Conservation (phyloP, 2,329 filamentous ascomycete species). For the Neofusicoccum ribis region DNA sequence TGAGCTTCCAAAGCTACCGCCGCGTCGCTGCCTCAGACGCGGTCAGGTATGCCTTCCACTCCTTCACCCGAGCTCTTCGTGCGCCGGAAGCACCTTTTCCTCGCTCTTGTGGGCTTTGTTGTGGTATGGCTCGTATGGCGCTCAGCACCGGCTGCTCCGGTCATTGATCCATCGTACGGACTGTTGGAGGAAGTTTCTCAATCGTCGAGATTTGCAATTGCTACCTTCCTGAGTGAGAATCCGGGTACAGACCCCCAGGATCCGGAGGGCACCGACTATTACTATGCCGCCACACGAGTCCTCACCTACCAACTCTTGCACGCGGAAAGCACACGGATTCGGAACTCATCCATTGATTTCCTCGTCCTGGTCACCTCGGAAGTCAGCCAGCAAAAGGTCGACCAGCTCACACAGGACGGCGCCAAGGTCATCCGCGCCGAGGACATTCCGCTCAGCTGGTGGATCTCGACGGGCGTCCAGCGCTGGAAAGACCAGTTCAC, state of each 20-base stretch:
- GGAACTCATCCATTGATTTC: slow-evolving; percentile 32
- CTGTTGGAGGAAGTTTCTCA: slow-evolving; percentile 2
- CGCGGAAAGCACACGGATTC: slow-evolving; percentile 27
- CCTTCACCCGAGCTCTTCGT: background rate
- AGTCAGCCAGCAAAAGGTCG: slow-evolving; percentile 32
- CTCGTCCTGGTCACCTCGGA: slow-evolving; percentile 40
- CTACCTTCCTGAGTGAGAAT: slow-evolving; percentile 41
- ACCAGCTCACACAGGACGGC: slow-evolving; percentile 39
- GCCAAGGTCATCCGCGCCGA: slow-evolving; percentile 41
- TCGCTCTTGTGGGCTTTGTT: background rate
- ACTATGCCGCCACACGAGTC: slow-evolving; percentile 32
- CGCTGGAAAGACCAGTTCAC: slow-evolving; percentile 47
- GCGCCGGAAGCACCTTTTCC: background rate
- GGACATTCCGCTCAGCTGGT: slow-evolving; percentile 33
- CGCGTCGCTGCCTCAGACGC: background rate
- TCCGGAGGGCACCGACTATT: slow-evolving; percentile 29
- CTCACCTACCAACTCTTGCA: slow-evolving; percentile 35
- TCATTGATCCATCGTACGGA: slow-evolving; percentile 15
- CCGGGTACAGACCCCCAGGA: slow-evolving; percentile 19
- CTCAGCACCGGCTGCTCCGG: background rate
- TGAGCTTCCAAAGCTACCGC: background rate
- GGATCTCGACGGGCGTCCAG: slow-evolving; percentile 39
- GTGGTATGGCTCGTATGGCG: background rate
- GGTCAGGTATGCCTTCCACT: background rate
- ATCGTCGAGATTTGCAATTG: slow-evolving; percentile 31